Evolutionary conservation across 495 filamentous ascomycete genomes (phyloP), one percentile per base, ranked within the genome.

Genomic region (Chaetomium fimeti): DNA sequence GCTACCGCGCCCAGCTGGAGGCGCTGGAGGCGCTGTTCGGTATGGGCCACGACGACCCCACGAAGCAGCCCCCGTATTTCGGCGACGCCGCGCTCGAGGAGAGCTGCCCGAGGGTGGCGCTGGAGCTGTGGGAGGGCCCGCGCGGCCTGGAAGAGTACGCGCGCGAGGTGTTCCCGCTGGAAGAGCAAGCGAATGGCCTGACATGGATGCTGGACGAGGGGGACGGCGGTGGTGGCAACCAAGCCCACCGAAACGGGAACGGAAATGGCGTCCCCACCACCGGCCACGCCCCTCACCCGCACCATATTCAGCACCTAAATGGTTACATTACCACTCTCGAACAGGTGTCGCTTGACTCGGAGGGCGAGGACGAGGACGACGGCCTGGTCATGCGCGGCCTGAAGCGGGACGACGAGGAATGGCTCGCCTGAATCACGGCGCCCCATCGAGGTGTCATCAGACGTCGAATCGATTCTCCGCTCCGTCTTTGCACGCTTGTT

Each of bases 141-240:
- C 82, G 94, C 45, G 89, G 92, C 43, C 84, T 98, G 72, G 92
- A 98, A 70, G 94, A 98, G 74, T 98, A 98, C 75, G 94, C 93
- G 29, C 84, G 91, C 24, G 94, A 98, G 70, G 92, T 95, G 0
- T 98, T 97, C 70, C 92, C 92, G 0, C 81, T 96, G 4, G 94
- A 98, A 75, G 94, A 98, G 78, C 87, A 90, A 64, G 89, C 91
- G 3, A 97, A 98, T 76, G 94, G 93, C 6, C 78, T 93, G 69
- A 88, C 88, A 25, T 98, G 94, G 94, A 96, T 96, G 92, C 74
- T 78, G 45, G 78, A 78, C 12, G 77, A 73, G 8, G 74, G 75
- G 2, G 78, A 78, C 11, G 74, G 65, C 12, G 68, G 67, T 36
- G 71, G 52, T 9, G 71, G 69, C 25, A 72, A 29, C 12, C 43